Evolutionary conservation across 2,329 filamentous ascomycete genomes (phyloP).

Genomic region (Sclerotinia sclerotiorum): DNA sequence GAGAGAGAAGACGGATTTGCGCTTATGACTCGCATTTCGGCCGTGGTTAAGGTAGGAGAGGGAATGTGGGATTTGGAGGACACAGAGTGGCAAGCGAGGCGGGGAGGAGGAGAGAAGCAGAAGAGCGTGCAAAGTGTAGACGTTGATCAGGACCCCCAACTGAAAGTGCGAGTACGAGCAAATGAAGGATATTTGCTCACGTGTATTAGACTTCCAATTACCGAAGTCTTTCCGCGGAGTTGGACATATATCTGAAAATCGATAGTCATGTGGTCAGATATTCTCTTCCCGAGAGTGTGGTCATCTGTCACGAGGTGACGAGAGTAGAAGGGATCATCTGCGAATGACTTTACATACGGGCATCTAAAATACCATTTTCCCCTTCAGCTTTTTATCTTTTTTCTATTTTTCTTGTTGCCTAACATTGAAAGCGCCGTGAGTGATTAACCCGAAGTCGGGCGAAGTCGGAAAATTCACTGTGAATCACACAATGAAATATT

Average conservation of each 20-base stretch:
- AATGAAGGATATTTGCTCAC: not conserved
- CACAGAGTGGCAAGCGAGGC: not conserved
- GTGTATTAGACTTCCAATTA: not conserved
- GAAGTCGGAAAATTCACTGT: slow-evolving; percentile 7
- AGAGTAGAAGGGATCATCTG: slow-evolving; percentile 3
- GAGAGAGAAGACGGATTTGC: not conserved
- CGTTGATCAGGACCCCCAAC: not conserved
- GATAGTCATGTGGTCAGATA: not conserved
- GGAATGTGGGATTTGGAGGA: not conserved
- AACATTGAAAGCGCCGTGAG: not conserved
- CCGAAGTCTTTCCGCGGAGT: not conserved
- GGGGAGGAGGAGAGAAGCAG: not conserved
- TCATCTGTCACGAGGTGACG: not conserved
- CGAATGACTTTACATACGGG: not conserved
- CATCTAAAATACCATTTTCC: not conserved
- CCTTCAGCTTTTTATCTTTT: not conserved
- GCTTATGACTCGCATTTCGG: not conserved
- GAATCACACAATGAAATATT: not conserved
- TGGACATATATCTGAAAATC: not conserved
- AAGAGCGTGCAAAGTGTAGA: not conserved
- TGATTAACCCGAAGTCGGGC: slow-evolving; percentile 8
- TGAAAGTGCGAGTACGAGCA: not conserved
- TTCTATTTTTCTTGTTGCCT: not conserved
- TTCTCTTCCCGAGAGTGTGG: not conserved
- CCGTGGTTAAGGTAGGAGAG: not conserved